Conservation (phyloP, 129 eudicot species). For the Saposhnikovia divaricata region DNA sequence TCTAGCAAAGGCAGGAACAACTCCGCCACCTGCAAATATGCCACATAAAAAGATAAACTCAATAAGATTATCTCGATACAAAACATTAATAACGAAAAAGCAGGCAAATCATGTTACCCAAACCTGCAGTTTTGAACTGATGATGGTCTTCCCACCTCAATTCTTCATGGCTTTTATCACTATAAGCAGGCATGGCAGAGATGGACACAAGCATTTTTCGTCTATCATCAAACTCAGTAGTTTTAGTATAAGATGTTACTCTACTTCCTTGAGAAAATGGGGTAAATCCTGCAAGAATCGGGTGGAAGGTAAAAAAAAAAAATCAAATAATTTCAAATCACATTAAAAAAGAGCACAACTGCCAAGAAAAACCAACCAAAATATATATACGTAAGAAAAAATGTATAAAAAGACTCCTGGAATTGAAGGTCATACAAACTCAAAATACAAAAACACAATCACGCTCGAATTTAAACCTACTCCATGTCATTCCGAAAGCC, state of each 20-base stretch:
- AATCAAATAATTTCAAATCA: not conserved
- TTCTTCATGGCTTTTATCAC: constrained; percentile 11
- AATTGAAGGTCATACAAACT: not conserved
- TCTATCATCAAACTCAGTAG: not conserved
- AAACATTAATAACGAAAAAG: not conserved
- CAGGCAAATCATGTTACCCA: not conserved
- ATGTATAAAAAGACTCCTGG: not conserved
- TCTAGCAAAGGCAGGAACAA: not conserved
- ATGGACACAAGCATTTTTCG: not conserved
- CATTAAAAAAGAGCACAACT: not conserved
- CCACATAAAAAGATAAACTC: not conserved
- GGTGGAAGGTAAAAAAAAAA: not conserved
- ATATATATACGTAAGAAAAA: not conserved
- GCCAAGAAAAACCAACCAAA: not conserved
- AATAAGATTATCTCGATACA: not conserved
- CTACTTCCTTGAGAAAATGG: not conserved
- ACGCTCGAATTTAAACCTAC: too few species aligned
- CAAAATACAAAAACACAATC: not conserved
- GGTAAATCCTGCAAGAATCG: not conserved
- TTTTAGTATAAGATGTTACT: not conserved
- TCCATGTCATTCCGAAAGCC: too few species aligned
- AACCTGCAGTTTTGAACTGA: not conserved
- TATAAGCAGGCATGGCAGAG: constrained; percentile 9
- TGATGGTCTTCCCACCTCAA: constrained; percentile 13
- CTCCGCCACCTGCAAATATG: not conserved